Base-by-base conservation (phyloP, 441 rosid species). In the Eutrema salsugineum region DNA sequence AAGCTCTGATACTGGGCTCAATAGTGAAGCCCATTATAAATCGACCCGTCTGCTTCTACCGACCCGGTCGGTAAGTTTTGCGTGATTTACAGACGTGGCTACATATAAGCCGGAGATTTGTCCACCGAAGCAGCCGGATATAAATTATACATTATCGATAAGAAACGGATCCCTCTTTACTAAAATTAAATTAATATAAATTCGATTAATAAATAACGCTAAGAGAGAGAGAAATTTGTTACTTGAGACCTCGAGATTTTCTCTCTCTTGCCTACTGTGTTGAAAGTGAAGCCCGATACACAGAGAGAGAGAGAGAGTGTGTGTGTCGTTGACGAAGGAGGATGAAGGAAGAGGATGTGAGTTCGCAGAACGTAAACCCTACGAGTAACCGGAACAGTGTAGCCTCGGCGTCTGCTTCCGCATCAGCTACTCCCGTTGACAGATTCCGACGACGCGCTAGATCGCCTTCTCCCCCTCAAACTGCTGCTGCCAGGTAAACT, bases 331-430 rank as follows among this genome's bases (percentile, higher is more conserved):
- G 70, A 42, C 56, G 70, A 15, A 51, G 64, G 64, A 78, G 64
- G 59, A 78, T 78, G 81, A 78, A 78, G 60, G 81, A 78, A 51
- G 81, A 78, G 4, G 81, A 78, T 53, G 78, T 78, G 73, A 78
- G 78, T 19, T 78, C 81, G 33, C 78, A 46, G 68, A 78, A 78
- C 36, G 24, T 65, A 58, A 78, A 70, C 75, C 71, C 51, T 57
- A 63, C 9, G 30, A 73, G 68, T 39, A 71, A 61, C 6, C 73
- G 80, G 20, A 77, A 71, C 48, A 71, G 77, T 66, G 72, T 59
- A 36, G 80, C 64, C 2, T 77, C 80, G 1, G 77, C 77, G 53
- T 77, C 77, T 11, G 80, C 77, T 66, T 77, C 80, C 65, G 77
- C 59, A 24, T 77, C 77, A 5, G 76, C 76, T 22, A 72, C 77